A percentile compares a stretch with the other conserved stretches of the same genome.
These are phyloP conservation scores for Linnemannia schmuckeri DNA, from an alignment of 192 early-diverging fungal species.

Conservation along the genomic window DNA sequence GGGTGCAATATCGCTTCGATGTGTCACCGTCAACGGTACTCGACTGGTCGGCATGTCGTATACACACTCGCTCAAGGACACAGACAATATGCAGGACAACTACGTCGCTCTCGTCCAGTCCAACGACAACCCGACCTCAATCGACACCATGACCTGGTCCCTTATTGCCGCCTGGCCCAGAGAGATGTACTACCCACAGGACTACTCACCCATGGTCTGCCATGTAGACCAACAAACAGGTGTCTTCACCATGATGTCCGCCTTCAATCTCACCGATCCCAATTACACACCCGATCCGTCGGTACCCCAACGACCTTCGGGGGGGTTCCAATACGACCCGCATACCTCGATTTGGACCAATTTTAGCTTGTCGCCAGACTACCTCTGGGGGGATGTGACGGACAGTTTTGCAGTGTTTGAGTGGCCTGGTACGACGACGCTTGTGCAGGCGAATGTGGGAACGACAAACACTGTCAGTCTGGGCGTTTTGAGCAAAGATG, in stretches of 20 bases:
- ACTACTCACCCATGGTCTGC: constrained; percentile 23
- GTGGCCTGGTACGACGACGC: constrained; percentile 13
- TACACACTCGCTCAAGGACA: neutral
- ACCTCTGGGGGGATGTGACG: constrained; percentile 14
- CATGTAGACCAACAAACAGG: constrained; percentile 16
- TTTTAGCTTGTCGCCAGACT: constrained; percentile 13
- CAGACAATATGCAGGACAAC: neutral
- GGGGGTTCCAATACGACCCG: constrained; percentile 36
- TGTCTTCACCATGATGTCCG: constrained; percentile 32
- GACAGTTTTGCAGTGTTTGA: constrained; percentile 17
- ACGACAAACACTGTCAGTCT: neutral
- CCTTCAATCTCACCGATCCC: constrained; percentile 17
- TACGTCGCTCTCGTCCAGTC: constrained; percentile 22
- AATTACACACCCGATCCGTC: neutral
- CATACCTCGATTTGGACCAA: constrained; percentile 11
- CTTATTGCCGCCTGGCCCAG: constrained; percentile 5
- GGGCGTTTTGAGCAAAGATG: neutral
- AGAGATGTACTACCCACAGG: constrained; percentile 3
- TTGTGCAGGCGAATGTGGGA: constrained; percentile 31
- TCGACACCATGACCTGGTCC: constrained; percentile 20
- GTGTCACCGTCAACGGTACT: constrained; percentile 17
- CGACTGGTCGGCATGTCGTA: constrained; percentile 30
- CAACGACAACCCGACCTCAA: constrained; percentile 11
- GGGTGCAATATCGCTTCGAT: neutral
- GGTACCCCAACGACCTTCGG: neutral